Evolutionary conservation across 73 alveolate species (phyloP), one percentile per base, ranked within the genome.

Genomic region (Blepharisma japonicum): DNA sequence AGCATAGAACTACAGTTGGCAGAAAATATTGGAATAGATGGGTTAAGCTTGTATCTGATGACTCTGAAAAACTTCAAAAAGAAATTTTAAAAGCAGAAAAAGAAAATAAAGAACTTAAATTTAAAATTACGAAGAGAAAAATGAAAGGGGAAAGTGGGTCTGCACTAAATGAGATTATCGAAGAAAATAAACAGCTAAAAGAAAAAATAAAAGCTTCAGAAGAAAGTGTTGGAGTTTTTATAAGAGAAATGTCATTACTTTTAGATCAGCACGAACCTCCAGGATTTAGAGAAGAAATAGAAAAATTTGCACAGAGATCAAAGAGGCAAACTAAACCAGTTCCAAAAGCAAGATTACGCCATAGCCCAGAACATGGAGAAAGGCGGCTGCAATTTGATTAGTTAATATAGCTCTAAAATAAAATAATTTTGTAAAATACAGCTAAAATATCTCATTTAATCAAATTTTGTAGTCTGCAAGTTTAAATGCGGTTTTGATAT

Each of bases 261-360:
- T 25, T 61, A 18, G 74, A 61, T 61, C 14, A 61, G 46, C 74
- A 61, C 23, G 74, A 61, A 25, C 74, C 74, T 61, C 74, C 74
- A 14, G 74, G 74, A 25, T 61, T 61, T 61, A 61, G 74, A 9
- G 74, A 61, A 25, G 74, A 61, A 39, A 25, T 61, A 14, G 74
- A 61, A 61, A 61, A 39, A 25, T 9, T 61, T 61, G 74, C 74
- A 20, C 74, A 61, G 5, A 61, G 23, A 25, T 14, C 14, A 8
- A 61, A 61, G 47, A 61, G 74, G 47, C 14, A 14, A 8, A 25
- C 23, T 14, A 61, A 39, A 5, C 18, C 23, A 20, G 74, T n/a
- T 2, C 14, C 14, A 14, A 61, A 61, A 25, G 23, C 47, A 14
- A 61, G 23, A 25, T 14, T n/a, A 8, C 14, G 23, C 4, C 14